A percentile compares a stretch with the other conserved stretches of the same genome.
Evolutionary conservation across 345 rosid species (phyloP).

Genomic region (Gossypium herbaceum): DNA sequence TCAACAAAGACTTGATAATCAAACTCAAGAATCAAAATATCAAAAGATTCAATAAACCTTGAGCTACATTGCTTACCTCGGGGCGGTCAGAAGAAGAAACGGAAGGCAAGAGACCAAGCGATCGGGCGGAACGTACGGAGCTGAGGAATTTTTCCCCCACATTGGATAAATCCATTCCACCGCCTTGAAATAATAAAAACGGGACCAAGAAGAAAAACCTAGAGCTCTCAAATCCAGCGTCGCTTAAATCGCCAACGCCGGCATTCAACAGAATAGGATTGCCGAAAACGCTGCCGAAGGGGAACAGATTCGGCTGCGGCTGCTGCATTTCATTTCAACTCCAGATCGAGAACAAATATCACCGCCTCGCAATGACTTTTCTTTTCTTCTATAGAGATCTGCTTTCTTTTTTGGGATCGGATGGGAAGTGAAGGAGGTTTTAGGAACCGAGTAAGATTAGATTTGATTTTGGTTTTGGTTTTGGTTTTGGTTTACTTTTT

Average conservation of each 20-base stretch:
- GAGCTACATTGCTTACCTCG: constrained; percentile 43
- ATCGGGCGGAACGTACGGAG: constrained; percentile 87
- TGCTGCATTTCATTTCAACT: constrained; percentile 82
- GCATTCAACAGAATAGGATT: constrained; percentile 63
- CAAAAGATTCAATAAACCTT: background rate
- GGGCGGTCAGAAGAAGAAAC: constrained; percentile 66
- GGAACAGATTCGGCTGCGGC: constrained; percentile 66
- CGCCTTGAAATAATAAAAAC: constrained; percentile 69
- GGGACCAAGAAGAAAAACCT: constrained; percentile 81
- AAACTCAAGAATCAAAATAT: too few species aligned
- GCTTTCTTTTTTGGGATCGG: background rate
- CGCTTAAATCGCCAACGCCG: constrained; percentile 39
- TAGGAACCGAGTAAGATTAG: background rate
- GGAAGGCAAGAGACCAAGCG: constrained; percentile 79
- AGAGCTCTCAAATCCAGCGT: constrained; percentile 68
- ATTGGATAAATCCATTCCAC: constrained; percentile 87
- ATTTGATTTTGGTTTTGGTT: background rate
- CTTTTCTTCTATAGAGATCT: too few species aligned
- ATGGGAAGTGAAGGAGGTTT: background rate
- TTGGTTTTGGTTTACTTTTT: background rate
- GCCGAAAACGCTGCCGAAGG: constrained; percentile 52
- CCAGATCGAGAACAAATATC: constrained; percentile 12
- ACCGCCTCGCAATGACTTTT: background rate
- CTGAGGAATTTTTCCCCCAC: constrained; percentile 88
- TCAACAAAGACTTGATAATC: background rate